A percentile compares a stretch with the other conserved stretches of the same genome.
Evolutionary conservation across 768 basidiomycete genomes (phyloP).

Genomic region (Boletus rex-veris): DNA sequence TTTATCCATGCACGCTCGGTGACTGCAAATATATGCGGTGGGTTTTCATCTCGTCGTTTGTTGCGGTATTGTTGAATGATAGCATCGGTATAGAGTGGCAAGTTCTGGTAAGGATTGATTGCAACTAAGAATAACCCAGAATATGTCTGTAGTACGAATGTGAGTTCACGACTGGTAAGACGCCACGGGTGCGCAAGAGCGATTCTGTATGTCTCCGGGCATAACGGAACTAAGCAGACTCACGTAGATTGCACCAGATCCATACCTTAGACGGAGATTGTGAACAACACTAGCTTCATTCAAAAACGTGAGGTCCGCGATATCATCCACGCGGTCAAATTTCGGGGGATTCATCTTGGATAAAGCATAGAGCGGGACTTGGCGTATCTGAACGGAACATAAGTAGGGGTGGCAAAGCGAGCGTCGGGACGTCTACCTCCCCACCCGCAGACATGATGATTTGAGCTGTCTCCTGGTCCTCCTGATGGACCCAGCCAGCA

Average conservation of each 20-base stretch:
- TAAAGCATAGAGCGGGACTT: constrained; percentile 72
- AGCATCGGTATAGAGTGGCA: constrained; percentile 87
- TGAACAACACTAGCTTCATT: constrained; percentile 99
- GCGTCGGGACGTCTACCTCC: constrained; percentile 50
- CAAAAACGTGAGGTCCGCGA: constrained; percentile 94
- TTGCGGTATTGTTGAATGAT: constrained; percentile 89
- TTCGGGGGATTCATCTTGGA: constrained; percentile 99
- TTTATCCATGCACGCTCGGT: constrained; percentile 98
- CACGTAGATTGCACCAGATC: constrained; percentile 89
- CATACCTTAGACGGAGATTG: constrained; percentile 89
- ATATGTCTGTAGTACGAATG: constrained; percentile 62
- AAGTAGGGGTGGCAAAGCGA: not conserved
- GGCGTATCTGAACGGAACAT: constrained; percentile 46
- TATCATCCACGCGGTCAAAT: constrained; percentile 96
- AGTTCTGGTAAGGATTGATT: constrained; percentile 91
- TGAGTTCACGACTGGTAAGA: constrained; percentile 10
- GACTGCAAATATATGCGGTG: constrained; percentile 96
- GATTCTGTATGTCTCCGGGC: not conserved
- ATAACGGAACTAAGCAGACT: constrained; percentile 30
- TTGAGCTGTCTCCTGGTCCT: constrained; percentile 78
- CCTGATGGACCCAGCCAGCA: constrained; percentile 88
- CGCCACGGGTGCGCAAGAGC: constrained; percentile 4
- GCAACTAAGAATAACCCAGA: constrained; percentile 97
- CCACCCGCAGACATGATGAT: constrained; percentile 82
- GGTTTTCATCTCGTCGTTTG: constrained; percentile 85